A percentile compares a stretch with the other conserved stretches of the same genome.
These are phyloP conservation scores for Canariomyces notabilis DNA, from an alignment of 2,329 filamentous ascomycete species.

Conservation along the genomic window DNA sequence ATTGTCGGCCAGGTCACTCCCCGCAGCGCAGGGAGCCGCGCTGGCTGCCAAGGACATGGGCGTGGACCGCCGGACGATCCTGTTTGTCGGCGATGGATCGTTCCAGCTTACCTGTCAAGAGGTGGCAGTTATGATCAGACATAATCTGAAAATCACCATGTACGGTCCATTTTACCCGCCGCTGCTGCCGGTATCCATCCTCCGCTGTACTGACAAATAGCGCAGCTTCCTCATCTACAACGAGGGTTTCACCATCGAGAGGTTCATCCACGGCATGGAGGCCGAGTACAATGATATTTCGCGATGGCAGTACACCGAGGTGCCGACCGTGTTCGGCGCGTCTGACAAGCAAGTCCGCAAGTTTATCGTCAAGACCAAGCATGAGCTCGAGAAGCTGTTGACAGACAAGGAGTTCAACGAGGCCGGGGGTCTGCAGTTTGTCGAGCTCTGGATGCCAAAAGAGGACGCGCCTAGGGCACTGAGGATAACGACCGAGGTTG, in stretches of 20 bases:
- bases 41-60: conserved; percentile 65
- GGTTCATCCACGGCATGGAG: conserved; percentile 79
- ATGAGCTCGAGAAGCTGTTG: conserved; percentile 62
- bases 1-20: too few species aligned
- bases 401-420: conserved; percentile 58
- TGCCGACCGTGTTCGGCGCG: conserved; percentile 65
- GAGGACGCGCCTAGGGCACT: conserved; percentile 70
- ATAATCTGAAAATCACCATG: conserved; percentile 71
- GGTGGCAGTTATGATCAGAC: conserved; percentile 75
- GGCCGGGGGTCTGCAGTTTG: conserved; percentile 57
- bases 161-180: conserved; percentile 37
- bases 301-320: conserved; percentile 66
- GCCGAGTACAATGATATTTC: conserved; percentile 76
- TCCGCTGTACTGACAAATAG: neutral
- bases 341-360: conserved; percentile 51
- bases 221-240: conserved; percentile 75
- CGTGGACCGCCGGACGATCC: conserved; percentile 60
- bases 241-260: conserved; percentile 84
- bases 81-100: conserved; percentile 86
- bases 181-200: neutral
- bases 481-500: conserved; percentile 64
- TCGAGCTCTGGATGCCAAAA: conserved; percentile 76
- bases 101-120: conserved; percentile 84
- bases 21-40: conserved; percentile 60
- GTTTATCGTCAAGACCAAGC: conserved; percentile 63